Conservation (phyloP, 306 rosid genomes). For the Cucumis hystrix region DNA sequence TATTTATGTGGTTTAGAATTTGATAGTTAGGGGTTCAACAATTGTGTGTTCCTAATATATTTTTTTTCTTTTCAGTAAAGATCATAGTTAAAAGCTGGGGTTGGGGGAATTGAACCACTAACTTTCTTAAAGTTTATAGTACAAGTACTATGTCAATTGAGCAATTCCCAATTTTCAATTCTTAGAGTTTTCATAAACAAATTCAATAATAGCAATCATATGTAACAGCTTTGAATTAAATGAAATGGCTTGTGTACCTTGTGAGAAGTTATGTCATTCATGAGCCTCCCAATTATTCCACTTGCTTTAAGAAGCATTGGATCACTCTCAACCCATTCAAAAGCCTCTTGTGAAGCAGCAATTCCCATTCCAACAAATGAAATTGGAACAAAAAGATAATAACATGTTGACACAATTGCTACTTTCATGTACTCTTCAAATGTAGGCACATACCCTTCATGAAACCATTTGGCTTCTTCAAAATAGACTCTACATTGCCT, state of each 20-base stretch:
- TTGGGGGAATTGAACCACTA: too few relatives aligned
- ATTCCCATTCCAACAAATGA: background rate
- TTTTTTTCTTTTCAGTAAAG: too few relatives aligned
- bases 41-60: too few relatives aligned
- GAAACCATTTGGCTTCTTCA: background rate
- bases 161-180: too few relatives aligned
- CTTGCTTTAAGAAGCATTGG: background rate
- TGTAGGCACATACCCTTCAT: slow-evolving; percentile 14
- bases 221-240: too few relatives aligned
- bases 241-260: background rate
- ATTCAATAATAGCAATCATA: too few relatives aligned
- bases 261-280: background rate
- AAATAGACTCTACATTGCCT: background rate
- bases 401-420: background rate
- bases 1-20: too few relatives aligned
- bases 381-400: background rate
- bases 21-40: too few relatives aligned
- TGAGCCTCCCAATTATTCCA: background rate
- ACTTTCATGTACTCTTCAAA: slow-evolving; percentile 18
- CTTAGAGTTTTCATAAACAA: too few relatives aligned
- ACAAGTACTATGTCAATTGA: too few relatives aligned
- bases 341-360: background rate
- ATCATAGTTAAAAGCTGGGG: too few relatives aligned
- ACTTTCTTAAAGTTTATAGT: too few relatives aligned
- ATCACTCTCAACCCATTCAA: background rate